phyloP scores from a whole-genome alignment of 192 early-diverging fungal genomes.

The Neocallimastix lanati region DNA sequence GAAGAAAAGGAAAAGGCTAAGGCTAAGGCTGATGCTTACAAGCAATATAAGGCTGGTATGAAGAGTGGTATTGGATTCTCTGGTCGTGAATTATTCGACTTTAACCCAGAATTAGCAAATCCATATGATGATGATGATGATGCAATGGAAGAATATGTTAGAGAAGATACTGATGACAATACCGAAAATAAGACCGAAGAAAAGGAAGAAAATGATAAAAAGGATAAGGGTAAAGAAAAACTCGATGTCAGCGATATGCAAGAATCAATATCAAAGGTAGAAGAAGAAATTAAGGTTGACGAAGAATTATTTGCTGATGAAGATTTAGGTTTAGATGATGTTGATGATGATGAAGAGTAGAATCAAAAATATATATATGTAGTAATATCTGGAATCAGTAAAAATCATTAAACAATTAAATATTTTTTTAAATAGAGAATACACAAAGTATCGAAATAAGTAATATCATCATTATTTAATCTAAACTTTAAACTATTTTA shows the following conservation, averaged over 20 bases:
- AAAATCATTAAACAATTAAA: neutral
- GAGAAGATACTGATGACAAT: conserved; percentile 36
- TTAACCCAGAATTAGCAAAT: conserved; percentile 75
- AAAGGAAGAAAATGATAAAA: conserved; percentile 20
- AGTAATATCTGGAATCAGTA: neutral
- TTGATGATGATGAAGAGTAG: conserved; percentile 17
- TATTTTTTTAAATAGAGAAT: too few relatives aligned
- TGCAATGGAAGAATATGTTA: conserved; percentile 60
- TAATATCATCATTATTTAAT: too few relatives aligned
- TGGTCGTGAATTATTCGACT: conserved; percentile 91
- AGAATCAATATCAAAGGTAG: neutral
- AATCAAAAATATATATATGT: neutral
- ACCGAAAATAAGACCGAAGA: conserved; percentile 27
- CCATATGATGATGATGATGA: conserved; percentile 47
- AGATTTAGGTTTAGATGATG: conserved; percentile 61
- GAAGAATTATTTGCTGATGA: conserved; percentile 69
- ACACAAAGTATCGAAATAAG: too few relatives aligned
- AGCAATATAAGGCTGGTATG: conserved; percentile 64
- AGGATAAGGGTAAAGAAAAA: conserved; percentile 8
- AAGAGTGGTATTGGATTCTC: conserved; percentile 70
- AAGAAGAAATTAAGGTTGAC: conserved; percentile 25
- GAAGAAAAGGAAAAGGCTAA: conserved; percentile 47
- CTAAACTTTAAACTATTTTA: too few relatives aligned
- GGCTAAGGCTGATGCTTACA: conserved; percentile 13
- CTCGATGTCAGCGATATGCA: conserved; percentile 3